Evolutionary conservation across 2,329 filamentous ascomycete genomes (phyloP).

Genomic region (Xylaria sp.): DNA sequence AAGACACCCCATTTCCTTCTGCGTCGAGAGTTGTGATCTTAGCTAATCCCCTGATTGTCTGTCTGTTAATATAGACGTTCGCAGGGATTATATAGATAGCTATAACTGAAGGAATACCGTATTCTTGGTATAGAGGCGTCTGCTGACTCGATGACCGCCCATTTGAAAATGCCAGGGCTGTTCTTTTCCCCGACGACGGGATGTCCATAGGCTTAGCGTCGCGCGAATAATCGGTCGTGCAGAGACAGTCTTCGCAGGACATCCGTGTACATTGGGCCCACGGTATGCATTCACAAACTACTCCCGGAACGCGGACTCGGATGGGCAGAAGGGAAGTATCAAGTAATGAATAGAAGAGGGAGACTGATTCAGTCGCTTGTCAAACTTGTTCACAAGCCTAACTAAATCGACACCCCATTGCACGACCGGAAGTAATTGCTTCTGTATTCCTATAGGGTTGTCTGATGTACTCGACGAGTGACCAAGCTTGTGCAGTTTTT

Average conservation of each 20-base stretch:
- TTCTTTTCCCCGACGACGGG: slow-evolving; percentile 16
- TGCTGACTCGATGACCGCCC: slow-evolving; percentile 4
- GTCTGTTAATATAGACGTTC: too few relatives aligned
- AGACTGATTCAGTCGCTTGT: slow-evolving; percentile 22
- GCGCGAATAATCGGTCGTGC: slow-evolving; percentile 38
- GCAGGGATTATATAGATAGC: too few relatives aligned
- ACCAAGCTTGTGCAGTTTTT: slow-evolving; percentile 37
- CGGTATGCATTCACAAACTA: slow-evolving; percentile 37
- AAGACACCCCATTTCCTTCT: background rate
- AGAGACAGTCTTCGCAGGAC: slow-evolving; percentile 36
- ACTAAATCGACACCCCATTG: slow-evolving; percentile 44
- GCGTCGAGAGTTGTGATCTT: too few relatives aligned
- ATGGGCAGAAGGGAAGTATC: slow-evolving; percentile 46
- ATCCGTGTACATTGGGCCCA: slow-evolving; percentile 39
- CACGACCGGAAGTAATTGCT: slow-evolving; percentile 32
- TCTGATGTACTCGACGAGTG: slow-evolving; percentile 29
- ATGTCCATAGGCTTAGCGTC: slow-evolving; percentile 26
- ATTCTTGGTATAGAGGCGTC: too few relatives aligned
- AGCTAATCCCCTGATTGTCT: too few relatives aligned
- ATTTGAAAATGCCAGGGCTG: slow-evolving; percentile 38
- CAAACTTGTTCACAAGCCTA: slow-evolving; percentile 42
- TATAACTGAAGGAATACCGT: too few relatives aligned
- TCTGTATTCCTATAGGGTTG: slow-evolving; percentile 24
- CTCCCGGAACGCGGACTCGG: slow-evolving; percentile 39
- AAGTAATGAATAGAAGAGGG: slow-evolving; percentile 42